Evolutionary conservation across 2,329 filamentous ascomycete species (phyloP), one percentile per base, ranked within the genome.

Genomic region (Beauveria varroae): DNA sequence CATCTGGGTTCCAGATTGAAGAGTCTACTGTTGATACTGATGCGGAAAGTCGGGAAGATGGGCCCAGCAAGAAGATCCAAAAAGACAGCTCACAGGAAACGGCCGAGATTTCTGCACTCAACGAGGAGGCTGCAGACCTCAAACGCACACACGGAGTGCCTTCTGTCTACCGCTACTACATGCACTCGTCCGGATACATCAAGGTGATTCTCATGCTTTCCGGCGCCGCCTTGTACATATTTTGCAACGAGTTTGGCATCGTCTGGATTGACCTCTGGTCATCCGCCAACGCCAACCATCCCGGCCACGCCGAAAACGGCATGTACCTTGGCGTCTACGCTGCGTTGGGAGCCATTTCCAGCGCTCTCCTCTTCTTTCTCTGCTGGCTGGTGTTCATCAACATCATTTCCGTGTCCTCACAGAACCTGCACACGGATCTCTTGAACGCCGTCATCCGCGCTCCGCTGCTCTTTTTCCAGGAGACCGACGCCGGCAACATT

Each of bases 401-500:
- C 26, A 60, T 54, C 16, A 54, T 60, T 5, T 46, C 57, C 8
- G n/a, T 16, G 28, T 67, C 49, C 10, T 65, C 12, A 62, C 61
- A 9, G 60, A 54, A 54, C 20, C 41, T 54, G 8, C 58, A 54
- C 22, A 55, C 26, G 14, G 28, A 55, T 18, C 50, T 60, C 3
- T 22, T 60, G 2, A 40, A 14, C 3, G 50, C 57, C 30, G 58
- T 60, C 30, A 34, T 55, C 16, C 54, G 61, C 3, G 69, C 72
- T 4, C 68, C 73, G 2, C 67, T 74, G 22, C 65, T 62, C 3
- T 75, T 75, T 64, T 71, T 76, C 53, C 71, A 70, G 0, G 68
- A 64, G 7, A 75, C 73, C 0, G 72, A 76, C 58, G 69, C 66
- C 8, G 74, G 74, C 12, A 64, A 69, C 0, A 68, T 72, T 2